These are phyloP conservation scores for Mortierella sp. DNA, from an alignment of 371 early-diverging fungal species.

Conservation along the genomic window DNA sequence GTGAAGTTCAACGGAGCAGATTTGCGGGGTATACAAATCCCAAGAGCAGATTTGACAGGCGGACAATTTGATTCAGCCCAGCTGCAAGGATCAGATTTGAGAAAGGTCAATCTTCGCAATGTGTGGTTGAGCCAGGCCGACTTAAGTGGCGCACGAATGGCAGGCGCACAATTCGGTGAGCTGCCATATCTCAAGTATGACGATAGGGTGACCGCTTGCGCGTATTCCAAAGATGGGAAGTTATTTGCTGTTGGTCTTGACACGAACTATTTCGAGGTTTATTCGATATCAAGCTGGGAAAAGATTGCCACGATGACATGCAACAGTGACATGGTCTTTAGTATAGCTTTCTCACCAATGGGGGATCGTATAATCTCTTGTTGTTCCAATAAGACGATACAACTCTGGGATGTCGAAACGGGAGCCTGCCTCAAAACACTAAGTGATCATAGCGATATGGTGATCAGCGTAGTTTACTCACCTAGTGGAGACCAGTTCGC, in stretches of 20 bases:
- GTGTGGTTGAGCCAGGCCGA: background rate
- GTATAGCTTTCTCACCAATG: background rate
- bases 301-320: background rate
- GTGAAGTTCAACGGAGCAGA: slow-evolving; percentile 3
- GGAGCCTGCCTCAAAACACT: background rate
- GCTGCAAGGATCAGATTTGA: slow-evolving; percentile 8
- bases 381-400: slow-evolving; percentile 9
- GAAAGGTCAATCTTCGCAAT: background rate
- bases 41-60: slow-evolving; percentile 1
- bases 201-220: no score
- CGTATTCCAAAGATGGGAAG: background rate
- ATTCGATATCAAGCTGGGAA: background rate
- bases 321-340: background rate
- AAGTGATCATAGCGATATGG: background rate
- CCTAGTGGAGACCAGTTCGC: slow-evolving; percentile 16
- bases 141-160: background rate
- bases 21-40: background rate
- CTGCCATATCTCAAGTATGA: background rate
- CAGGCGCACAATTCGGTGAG: background rate
- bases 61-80: slow-evolving; percentile 9
- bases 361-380: slow-evolving; percentile 3
- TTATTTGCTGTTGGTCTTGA: background rate
- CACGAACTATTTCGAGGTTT: background rate
- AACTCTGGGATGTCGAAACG: slow-evolving; percentile 20
- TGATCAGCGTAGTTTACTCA: background rate